Conservation (phyloP, 2,329 filamentous ascomycete species). For the Thelonectria blattea region DNA sequence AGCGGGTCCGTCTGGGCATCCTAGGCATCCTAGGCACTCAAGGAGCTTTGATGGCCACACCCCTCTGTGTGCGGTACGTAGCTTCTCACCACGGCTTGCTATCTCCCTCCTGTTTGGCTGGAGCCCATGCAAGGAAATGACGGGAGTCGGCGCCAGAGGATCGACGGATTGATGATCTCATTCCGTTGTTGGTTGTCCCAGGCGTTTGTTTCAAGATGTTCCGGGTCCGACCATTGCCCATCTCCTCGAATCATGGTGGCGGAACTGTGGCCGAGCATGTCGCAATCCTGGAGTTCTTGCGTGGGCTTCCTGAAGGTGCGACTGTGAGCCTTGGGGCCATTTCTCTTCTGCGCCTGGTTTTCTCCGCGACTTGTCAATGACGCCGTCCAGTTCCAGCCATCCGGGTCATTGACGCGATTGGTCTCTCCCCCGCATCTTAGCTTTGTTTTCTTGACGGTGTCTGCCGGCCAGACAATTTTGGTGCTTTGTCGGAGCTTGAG, state of each 20-base stretch:
- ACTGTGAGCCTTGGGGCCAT: slow-evolving; percentile 24
- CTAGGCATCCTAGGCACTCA: slow-evolving; percentile 19
- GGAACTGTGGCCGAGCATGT: slow-evolving; percentile 23
- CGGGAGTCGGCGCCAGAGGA: slow-evolving; percentile 39
- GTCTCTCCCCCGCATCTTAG: slow-evolving; percentile 31
- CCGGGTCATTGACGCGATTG: slow-evolving; percentile 31
- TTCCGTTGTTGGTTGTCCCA: slow-evolving; percentile 36
- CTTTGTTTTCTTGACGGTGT: slow-evolving; percentile 18
- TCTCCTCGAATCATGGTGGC: slow-evolving; percentile 31
- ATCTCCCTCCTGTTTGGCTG: slow-evolving; percentile 27
- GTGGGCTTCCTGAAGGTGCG: slow-evolving; percentile 15
- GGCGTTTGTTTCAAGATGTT: slow-evolving; percentile 40
- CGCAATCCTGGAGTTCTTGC: slow-evolving; percentile 34
- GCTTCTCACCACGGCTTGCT: slow-evolving; percentile 12
- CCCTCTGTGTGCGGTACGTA: slow-evolving; percentile 20
- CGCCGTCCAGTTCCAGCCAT: slow-evolving; percentile 30
- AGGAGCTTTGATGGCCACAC: slow-evolving; percentile 28
- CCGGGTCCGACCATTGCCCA: slow-evolving; percentile 21
- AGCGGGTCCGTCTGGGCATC: slow-evolving; percentile 28
- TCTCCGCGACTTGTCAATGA: slow-evolving; percentile 26
- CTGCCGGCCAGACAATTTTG: background rate
- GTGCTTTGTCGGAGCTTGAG: background rate
- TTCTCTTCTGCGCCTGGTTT: slow-evolving; percentile 22
- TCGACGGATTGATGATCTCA: slow-evolving; percentile 41
- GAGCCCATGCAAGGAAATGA: slow-evolving; percentile 34